Conservation (phyloP, 192 early-diverging fungal genomes). For the Coemansia sp. region DNA sequence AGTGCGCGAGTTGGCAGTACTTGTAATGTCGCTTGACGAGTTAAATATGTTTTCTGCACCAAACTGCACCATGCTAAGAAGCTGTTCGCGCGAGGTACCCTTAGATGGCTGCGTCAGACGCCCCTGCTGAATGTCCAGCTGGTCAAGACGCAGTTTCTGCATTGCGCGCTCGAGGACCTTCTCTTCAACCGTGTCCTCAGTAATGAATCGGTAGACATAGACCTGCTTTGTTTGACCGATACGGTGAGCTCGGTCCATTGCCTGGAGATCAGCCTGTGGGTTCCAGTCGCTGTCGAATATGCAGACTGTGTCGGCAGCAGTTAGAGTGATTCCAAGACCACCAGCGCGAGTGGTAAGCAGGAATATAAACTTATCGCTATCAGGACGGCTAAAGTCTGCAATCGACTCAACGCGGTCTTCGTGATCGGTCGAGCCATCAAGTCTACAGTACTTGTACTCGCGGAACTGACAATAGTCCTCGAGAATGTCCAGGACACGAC, state of each 20-base stretch:
- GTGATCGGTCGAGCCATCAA: constrained; percentile 95
- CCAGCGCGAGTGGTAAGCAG: constrained; percentile 95
- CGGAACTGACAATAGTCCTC: constrained; percentile 96
- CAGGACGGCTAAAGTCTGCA: constrained; percentile 90
- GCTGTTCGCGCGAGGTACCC: constrained; percentile 53
- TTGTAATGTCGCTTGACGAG: constrained; percentile 18
- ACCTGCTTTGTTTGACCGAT: constrained; percentile 99
- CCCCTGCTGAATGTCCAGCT: constrained; percentile 99
- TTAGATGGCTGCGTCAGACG: constrained; percentile 70
- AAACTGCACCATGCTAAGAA: constrained; percentile 96
- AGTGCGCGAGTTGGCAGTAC: constrained; percentile 21
- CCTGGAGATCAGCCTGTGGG: constrained; percentile 86
- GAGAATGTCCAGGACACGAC: constrained; percentile 93
- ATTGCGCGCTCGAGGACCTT: constrained; percentile 96
- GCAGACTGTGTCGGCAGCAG: constrained; percentile 92
- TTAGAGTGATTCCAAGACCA: constrained; percentile 96
- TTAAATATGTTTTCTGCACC: constrained; percentile 87
- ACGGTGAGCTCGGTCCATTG: constrained; percentile 97
- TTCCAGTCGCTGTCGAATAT: constrained; percentile 98
- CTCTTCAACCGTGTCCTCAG: constrained; percentile 97
- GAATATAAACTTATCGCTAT: constrained; percentile 92
- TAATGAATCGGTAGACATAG: constrained; percentile 92
- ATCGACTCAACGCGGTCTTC: constrained; percentile 90
- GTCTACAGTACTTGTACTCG: constrained; percentile 89
- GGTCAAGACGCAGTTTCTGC: constrained; percentile 93